A percentile compares a stretch with the other conserved stretches of the same genome.
Evolutionary conservation across 1,284 basidiomycete species (phyloP).

Genomic region (Violaceomyces palustris): DNA sequence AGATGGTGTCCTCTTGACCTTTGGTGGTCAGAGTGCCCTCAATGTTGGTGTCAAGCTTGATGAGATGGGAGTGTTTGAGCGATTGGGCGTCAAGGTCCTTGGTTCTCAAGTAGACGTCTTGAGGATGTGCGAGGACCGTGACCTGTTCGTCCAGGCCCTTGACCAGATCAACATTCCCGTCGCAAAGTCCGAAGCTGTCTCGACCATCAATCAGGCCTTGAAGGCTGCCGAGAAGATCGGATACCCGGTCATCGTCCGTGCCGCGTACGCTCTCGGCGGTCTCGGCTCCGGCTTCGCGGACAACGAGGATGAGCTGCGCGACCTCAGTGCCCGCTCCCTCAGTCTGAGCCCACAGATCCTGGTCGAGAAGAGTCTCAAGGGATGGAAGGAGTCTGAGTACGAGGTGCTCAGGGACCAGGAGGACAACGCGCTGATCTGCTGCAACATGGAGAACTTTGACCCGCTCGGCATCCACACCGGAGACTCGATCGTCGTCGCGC

Average conservation of each 20-base stretch:
- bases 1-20: constrained; percentile 93
- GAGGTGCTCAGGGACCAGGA: constrained; percentile 97
- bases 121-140: constrained; percentile 72
- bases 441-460: constrained; percentile 98
- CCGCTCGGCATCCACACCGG: constrained; percentile 99
- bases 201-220: constrained; percentile 86
- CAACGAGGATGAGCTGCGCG: constrained; percentile 87
- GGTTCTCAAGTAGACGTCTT: constrained; percentile 90
- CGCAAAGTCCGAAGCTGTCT: constrained; percentile 93
- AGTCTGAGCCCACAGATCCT: constrained; percentile 90
- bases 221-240: constrained; percentile 85
- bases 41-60: constrained; percentile 98
- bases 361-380: constrained; percentile 96
- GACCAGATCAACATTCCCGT: constrained; percentile 98
- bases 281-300: constrained; percentile 97
- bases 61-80: constrained; percentile 93
- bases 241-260: constrained; percentile 96
- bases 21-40: constrained; percentile 94
- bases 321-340: constrained; percentile 85
- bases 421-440: constrained; percentile 81
- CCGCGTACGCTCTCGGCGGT: constrained; percentile 96
- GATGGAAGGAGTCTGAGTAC: constrained; percentile 99
- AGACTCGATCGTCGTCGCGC: constrained; percentile 99
- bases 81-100: constrained; percentile 87
- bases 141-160: constrained; percentile 92